Base-by-base conservation (phyloP, 2,329 filamentous ascomycete species). In the Monilinia aucupariae region DNA sequence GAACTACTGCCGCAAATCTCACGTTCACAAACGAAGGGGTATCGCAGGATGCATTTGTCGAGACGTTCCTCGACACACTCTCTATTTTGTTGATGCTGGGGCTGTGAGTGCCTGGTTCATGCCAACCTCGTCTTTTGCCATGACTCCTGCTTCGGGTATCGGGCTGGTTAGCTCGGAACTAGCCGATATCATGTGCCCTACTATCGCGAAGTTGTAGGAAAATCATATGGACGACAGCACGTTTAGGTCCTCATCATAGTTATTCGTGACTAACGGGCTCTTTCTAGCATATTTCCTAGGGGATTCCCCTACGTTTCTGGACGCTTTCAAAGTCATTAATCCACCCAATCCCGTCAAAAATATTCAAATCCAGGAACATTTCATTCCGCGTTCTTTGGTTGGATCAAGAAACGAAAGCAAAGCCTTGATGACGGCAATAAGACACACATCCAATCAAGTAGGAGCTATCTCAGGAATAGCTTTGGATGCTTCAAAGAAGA, bases 81-180 rank as follows among this genome's bases (percentile, higher is more conserved):
- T 77, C 80, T 0, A 71, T 71, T 4, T 77, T 83, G 64, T 81
- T 22, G 81, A 82, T 64, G 74, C 77, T 1, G 82, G 82, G 12
- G 75, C 76, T 3, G 41, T 43, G 4, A 58, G 39, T 9, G 37
- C 30, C 17, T 58, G 51, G 51, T 17, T 54, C n/a, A n/a, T 54
- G 17, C 25, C 51, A 15, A 39, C 41, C n/a, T 34, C 51, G 3
- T 37, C 51, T 37, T 54, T 54, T 54, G 7, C 34, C 15, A 54
- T 54, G 51, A 39, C 32, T 9, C 51, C 51, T 39, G n/a, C 51
- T n/a, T 54, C 51, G 22, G 30, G 51, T 9, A 34, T 54, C n/a
- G 51, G 51, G 15, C 30, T 54, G 3, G 13, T 3, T 37, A 39
- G 17, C 12, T 54, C 34, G 34, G 51, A 27, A n/a, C 22, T 54